Base-by-base conservation (phyloP, 2,329 filamentous ascomycete species). In the Diaporthe caulivora region DNA sequence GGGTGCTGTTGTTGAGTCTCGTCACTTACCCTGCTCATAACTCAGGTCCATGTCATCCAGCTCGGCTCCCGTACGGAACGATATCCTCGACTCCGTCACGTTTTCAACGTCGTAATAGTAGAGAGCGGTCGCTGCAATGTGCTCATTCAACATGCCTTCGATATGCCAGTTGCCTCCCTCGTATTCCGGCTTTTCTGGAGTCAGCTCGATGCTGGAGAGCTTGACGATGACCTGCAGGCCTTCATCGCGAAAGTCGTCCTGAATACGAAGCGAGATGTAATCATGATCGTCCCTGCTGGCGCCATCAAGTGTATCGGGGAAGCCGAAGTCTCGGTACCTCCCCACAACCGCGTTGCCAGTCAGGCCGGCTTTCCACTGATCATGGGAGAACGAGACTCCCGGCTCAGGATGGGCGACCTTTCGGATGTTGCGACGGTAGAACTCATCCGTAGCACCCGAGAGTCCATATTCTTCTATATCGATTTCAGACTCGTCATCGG, bases 141-240 rank as follows among this genome's bases (percentile, higher is more conserved):
- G 86, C 78, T 91, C 89, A 73, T 90, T 89, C 73, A 82, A 73
- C 72, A 81, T 79, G 53, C 86, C 86, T 73, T 88, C 86, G 18
- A 87, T 76, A 74, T 89, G 87, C 87, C 87, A 90, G 3, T 78
- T 78, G 1, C 86, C 86, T 4, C 81, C 83, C 0, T 81, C 77
- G 75, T 88, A 91, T 0, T 78, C 78, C 0, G 89, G 87, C 42
- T 89, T 86, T 13, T 88, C 86, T 0, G 90, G 89, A 0, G 86
- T 89, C 2, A 92, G 83, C 54, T 91, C 84, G 67, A 92, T 88
- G 47, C 85, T 87, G 1, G 89, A 86, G 76, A 93, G 83, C 77
- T 92, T 92, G 42, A 92, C 86, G 65, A 93, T 90, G 47, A 93
- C 80, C 76, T 93, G 91, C 4, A 93, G 77, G 2, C 87, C 86